Evolutionary conservation across 805 yeast genomes (phyloP), one percentile per base, ranked within the genome.

Genomic region (Blastobotrys chiropterorum): DNA sequence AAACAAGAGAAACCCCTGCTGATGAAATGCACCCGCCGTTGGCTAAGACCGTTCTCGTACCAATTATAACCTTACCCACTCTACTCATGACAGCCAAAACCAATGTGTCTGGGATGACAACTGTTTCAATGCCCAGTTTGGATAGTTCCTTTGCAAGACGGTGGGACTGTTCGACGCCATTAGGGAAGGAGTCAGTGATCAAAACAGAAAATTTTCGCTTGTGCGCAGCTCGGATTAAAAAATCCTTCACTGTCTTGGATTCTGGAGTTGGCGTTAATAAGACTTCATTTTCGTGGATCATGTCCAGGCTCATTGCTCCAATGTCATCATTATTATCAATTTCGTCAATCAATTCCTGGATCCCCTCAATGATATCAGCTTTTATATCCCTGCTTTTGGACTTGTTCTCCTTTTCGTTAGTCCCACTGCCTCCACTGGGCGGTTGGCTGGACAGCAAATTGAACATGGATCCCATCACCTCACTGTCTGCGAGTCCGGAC

Each of bases 21-120:
- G 85, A 81, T 1, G 96, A 81, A 47, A 89, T 80, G 58, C 96
- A 86, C 8, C 98, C 97, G 54, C 99, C 99, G 64, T 94, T 94
- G 49, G 96, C 96, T 66, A 94, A 86, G 3, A 94, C 97, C 0
- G 96, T 82, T 55, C 86, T 79, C 3, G 98, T 85, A 39, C 98
- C 97, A 50, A 95, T 80, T 53, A 94, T 81, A 30, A 94, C 99
- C 67, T 95, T 95, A 44, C 97, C 97, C 3, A 94, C 98, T 58
- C 97, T 76, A 39, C 97, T 86, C 98, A 94, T 94, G 46, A 94
- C 89, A 0, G 99, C 97, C 68, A 85, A 89, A 0, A 85, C 90
- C 21, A 95, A 85, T 3, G 95, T 79, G 65, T 94, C 99, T 1
- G 99, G 97, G 38, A 94, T 86, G 50, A 94, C 79, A 1, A 90